Base-by-base conservation (phyloP, 805 yeast species). In the Spathaspora arborariae region DNA sequence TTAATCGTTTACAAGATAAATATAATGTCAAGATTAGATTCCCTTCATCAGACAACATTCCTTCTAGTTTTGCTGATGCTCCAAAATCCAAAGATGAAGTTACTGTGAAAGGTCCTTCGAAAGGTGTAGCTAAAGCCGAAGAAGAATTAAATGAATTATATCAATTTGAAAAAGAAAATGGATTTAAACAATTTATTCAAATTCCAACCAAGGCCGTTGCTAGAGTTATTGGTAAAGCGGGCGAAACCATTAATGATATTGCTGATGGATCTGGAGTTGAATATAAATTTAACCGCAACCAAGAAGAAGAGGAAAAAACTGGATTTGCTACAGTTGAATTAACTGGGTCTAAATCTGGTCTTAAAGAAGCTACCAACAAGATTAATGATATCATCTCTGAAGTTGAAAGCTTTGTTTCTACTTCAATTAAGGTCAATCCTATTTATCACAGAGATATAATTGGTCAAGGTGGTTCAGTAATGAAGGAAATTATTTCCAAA, bases 151-250 rank as follows among this genome's bases (percentile, higher is more conserved):
- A 78, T 55, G 97, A 90, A 47, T 76, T 95, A 51, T 74, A 88
- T 55, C 84, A 85, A 55, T 94, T 85, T 64, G 98, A 91, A 66
- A 84, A 79, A 58, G 96, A 88, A 56, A 88, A 90, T 60, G 92
- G 96, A 15, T 80, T 80, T 68, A 76, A 78, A 48, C 74, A 80
- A 53, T 68, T 71, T n/a, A 63, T 92, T 36, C 62, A 69, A 41
- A 84, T 94, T 44, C 95, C 97, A 34, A 63, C 75, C 38, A 79
- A 76, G 50, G 84, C 89, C n/a, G 78, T 92, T 49, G 78, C 97
- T 18, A 78, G 89, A 60, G 82, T 94, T 48, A 90, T 94, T 62
- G 99, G 99, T 58, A 89, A 86, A 59, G 75, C 76, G 50, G 97
- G 98, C 62, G 92, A 88, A 51, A 79, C 77, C 44, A 85, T 94